Evolutionary conservation across 2,329 filamentous ascomycete species (phyloP), one percentile per base, ranked within the genome.

Genomic region (Triangularia setosa): DNA sequence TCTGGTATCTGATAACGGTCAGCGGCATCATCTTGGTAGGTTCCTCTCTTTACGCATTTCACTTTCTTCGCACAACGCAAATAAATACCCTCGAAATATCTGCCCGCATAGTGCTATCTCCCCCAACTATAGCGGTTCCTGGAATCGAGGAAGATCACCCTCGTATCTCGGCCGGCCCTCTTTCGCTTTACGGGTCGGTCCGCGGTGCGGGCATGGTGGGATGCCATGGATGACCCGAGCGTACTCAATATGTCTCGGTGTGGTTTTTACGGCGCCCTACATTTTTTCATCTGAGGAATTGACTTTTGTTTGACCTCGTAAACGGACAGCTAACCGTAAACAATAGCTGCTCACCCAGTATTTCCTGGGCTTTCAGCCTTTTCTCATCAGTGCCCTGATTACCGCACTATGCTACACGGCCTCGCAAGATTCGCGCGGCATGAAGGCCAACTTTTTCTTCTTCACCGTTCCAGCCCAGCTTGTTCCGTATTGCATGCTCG

Each of bases 321-420:
- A 60, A 24, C 40, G 63, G 63, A 55, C 61, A 58, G 66, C 69
- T 72, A 69, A 73, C 33, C 25, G 60, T 52, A 58, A 57, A 14
- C 56, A 65, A 12, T 9, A 48, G 25, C 69, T 88, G 85, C 74
- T 78, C 60, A 72, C 86, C 60, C 84, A 84, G 72, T 81, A 82
- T 66, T 71, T 80, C 65, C 72, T 86, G 61, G 78, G 88, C 27
- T 79, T 81, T 60, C 78, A 79, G 54, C 75, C 76, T 64, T 78
- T 83, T 57, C 87, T 89, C 70, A 78, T 84, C 18, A 76, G 79
- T 71, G 90, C 90, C 12, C 83, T 99, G 61, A 88, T 90, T 60
- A 81, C 97, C 65, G 92, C 93, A 48, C 84, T 97, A 73, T 82
- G 81, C 70, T 97, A 97, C 75, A 97, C 93, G 5, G 91, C 87